These are phyloP conservation scores for Aspergillus viridinutans DNA, from an alignment of 2,329 filamentous ascomycete genomes.

Conservation along the genomic window DNA sequence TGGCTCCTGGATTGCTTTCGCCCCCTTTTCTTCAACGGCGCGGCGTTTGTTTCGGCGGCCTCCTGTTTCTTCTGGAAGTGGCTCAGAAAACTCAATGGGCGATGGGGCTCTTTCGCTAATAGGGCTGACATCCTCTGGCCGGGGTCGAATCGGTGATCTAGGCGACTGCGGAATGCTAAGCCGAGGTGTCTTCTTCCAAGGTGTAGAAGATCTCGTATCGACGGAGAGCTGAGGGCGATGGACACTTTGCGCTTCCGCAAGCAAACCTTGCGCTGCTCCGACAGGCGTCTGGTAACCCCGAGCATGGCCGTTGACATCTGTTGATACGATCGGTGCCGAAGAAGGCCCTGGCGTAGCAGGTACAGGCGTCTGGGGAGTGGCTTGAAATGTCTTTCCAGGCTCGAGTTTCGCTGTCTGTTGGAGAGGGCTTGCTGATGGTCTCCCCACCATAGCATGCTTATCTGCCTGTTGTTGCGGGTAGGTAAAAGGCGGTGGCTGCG, in stretches of 20 bases:
- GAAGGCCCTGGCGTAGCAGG: slow-evolving; percentile 27
- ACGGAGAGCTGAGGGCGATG: slow-evolving; percentile 33
- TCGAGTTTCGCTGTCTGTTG: slow-evolving; percentile 15
- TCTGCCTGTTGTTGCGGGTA: slow-evolving; percentile 15
- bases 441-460: slow-evolving; percentile 13
- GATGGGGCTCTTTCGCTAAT: slow-evolving; percentile 43
- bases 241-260: slow-evolving; percentile 22
- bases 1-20: slow-evolving; percentile 17
- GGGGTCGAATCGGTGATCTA: slow-evolving; percentile 38
- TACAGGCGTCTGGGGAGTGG: slow-evolving; percentile 13
- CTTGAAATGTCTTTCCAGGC: slow-evolving; percentile 12
- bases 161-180: slow-evolving; percentile 33
- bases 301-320: slow-evolving; percentile 19
- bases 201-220: slow-evolving; percentile 40
- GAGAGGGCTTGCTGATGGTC: slow-evolving; percentile 16
- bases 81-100: slow-evolving; percentile 27
- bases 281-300: slow-evolving; percentile 27
- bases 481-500: slow-evolving; percentile 23
- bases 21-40: slow-evolving; percentile 18
- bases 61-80: slow-evolving; percentile 21
- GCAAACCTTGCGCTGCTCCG: slow-evolving; percentile 19
- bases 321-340: slow-evolving; percentile 17
- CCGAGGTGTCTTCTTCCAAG: slow-evolving; percentile 40
- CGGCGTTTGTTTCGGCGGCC: slow-evolving; percentile 17
- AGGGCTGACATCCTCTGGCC: slow-evolving; percentile 43